Base-by-base conservation (phyloP, 2,329 filamentous ascomycete species). In the Aspergillus arachidicola region DNA sequence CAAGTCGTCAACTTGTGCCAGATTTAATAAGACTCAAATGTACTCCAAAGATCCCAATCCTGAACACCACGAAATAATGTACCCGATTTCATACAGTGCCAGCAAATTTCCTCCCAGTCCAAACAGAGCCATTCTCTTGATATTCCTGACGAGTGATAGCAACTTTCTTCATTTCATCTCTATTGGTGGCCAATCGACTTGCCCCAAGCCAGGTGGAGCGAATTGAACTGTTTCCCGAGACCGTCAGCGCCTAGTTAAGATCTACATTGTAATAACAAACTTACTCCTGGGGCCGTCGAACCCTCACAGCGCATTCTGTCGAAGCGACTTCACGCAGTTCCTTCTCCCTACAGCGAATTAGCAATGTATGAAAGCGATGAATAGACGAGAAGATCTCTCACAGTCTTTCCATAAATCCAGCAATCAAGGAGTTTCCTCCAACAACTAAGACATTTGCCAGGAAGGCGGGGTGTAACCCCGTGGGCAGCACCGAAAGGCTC, bases 111-210 rank as follows among this genome's bases (percentile, higher is more conserved):
- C 87, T 89, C 32, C 87, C 87, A 28, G 91, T 84, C 91, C 92
- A 94, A 1, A 81, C 82, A 60, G 86, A 87, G 10, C 95, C 95
- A 73, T 93, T 80, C 77, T 99, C 95, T 58, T 95, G 88, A 76
- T 99, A 99, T 74, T 99, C 93, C 65, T 91, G 86, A 74, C 91
- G 92, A 0, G 92, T 95, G n/a, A 97, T 91, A 2, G 88, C 85
- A 14, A 93, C 78, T 56, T 85, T 84, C 64, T 88, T 85, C 58
- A 96, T 67, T 57, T 82, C 82, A 45, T 91, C 84, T 48, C 84
- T 83, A 70, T 94, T 89, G 57, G 81, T 86, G 0, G 93, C 93
- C 61, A 97, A 82, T 62, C 88, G 86, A 26, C 91, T 91, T n/a
- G 89, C 94, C 19, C 95, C 95, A 14, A 88, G 80, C 94, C 94